Conservation (phyloP, 768 basidiomycete species). For the Podaxis sp. region DNA sequence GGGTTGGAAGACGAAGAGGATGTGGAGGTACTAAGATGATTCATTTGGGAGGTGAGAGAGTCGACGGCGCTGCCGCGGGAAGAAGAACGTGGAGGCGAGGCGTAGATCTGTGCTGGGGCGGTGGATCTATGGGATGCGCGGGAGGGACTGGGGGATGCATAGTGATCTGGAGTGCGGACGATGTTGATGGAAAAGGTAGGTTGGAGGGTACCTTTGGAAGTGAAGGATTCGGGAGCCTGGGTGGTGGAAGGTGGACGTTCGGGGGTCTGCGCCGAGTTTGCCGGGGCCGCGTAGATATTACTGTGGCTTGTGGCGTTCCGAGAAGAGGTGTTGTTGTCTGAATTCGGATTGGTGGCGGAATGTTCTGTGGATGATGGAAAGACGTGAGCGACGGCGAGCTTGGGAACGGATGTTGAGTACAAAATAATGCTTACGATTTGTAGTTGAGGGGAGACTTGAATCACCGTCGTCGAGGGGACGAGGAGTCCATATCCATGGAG, state of each 20-base stretch:
- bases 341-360: not conserved
- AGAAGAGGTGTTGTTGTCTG: conserved; percentile 14
- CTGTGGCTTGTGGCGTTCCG: not conserved
- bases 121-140: conserved; percentile 8
- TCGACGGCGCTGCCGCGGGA: conserved; percentile 18
- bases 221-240: conserved; percentile 44
- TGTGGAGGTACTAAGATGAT: conserved; percentile 21
- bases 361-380: conserved; percentile 6
- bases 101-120: conserved; percentile 8
- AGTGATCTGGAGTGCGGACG: conserved; percentile 68
- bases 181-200: conserved; percentile 71
- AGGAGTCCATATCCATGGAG: conserved; percentile 79
- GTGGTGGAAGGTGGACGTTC: not conserved
- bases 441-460: conserved; percentile 6
- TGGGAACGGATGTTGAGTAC: not conserved
- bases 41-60: conserved; percentile 22
- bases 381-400: conserved; percentile 6
- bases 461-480: conserved; percentile 37
- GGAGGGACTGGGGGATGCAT: conserved; percentile 28
- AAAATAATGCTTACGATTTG: conserved; percentile 2
- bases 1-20: conserved; percentile 16
- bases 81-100: conserved; percentile 19
- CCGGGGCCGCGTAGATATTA: conserved; percentile 7
- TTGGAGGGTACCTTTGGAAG: conserved; percentile 50
- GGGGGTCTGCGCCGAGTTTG: not conserved